These are phyloP conservation scores for Silene noctiflora DNA, from an alignment of 179 eudicot genomes.

Conservation along the genomic window DNA sequence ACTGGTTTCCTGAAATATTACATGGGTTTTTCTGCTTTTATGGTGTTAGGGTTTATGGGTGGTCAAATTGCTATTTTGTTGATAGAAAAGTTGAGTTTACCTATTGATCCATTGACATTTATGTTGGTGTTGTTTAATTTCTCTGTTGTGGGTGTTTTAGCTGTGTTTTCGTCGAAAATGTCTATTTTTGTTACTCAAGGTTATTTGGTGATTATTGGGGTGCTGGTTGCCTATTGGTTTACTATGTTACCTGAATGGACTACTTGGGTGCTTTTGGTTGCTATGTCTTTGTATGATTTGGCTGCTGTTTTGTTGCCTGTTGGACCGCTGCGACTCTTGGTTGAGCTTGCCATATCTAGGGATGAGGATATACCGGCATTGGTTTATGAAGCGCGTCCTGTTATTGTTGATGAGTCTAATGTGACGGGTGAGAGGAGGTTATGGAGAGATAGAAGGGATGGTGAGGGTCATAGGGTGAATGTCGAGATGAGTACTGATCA, in stretches of 20 bases:
- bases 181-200: slow-evolving; percentile 70
- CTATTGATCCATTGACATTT: slow-evolving; percentile 65
- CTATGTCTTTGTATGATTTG: slow-evolving; percentile 86
- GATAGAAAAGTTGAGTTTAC: slow-evolving; percentile 40
- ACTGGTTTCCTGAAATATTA: slow-evolving; percentile 76
- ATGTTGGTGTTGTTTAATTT: slow-evolving; percentile 55
- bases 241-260: slow-evolving; percentile 97
- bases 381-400: slow-evolving; percentile 92
- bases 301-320: slow-evolving; percentile 92
- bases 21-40: slow-evolving; percentile 84
- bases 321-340: slow-evolving; percentile 82
- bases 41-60: slow-evolving; percentile 84
- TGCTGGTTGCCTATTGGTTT: slow-evolving; percentile 93
- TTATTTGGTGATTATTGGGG: slow-evolving; percentile 84
- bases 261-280: slow-evolving; percentile 91
- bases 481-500: slow-evolving; percentile 23
- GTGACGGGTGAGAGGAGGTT: slow-evolving; percentile 47
- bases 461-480: slow-evolving; percentile 19
- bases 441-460: slow-evolving; percentile 46
- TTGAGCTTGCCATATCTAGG: slow-evolving; percentile 86
- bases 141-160: slow-evolving; percentile 71
- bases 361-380: slow-evolving; percentile 97
- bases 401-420: slow-evolving; percentile 33
- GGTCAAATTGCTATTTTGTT: slow-evolving; percentile 60
- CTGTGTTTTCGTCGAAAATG: slow-evolving; percentile 71